A percentile compares a stretch with the other conserved stretches of the same genome.
These are phyloP conservation scores for Diaporthe nobilis DNA, from an alignment of 2,329 filamentous ascomycete genomes.

Conservation along the genomic window DNA sequence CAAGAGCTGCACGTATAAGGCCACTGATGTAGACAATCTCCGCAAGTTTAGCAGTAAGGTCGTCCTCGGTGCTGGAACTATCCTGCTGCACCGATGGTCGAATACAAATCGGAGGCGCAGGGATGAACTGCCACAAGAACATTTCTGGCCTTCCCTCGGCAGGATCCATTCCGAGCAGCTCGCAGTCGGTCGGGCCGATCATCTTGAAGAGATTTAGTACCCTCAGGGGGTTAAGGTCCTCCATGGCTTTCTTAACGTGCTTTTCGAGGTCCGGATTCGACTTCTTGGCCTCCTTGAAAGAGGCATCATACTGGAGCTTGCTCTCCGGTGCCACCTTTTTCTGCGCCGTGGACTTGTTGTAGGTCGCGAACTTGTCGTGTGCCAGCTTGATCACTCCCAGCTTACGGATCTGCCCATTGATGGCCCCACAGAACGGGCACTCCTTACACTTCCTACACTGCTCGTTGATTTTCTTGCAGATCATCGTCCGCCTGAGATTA, in stretches of 20 bases:
- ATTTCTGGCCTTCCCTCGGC: constrained; percentile 92
- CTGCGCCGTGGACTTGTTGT: constrained; percentile 87
- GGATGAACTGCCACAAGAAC: constrained; percentile 97
- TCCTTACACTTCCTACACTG: constrained; percentile 89
- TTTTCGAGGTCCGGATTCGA: constrained; percentile 89
- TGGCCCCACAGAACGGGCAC: constrained; percentile 83
- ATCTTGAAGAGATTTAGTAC: constrained; percentile 93
- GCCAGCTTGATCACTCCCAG: constrained; percentile 92
- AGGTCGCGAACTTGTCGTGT: constrained; percentile 92
- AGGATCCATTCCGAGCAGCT: constrained; percentile 90
- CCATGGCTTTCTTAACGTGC: constrained; percentile 90
- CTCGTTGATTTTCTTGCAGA: constrained; percentile 90
- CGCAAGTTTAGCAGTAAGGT: constrained; percentile 95
- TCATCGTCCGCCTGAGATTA: constrained; percentile 84
- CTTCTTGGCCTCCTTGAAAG: constrained; percentile 84
- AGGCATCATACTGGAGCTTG: constrained; percentile 88
- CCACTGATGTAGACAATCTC: constrained; percentile 96
- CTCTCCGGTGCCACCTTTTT: constrained; percentile 87
- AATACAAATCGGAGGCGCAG: constrained; percentile 94
- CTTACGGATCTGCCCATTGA: constrained; percentile 95
- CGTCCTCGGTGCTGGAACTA: constrained; percentile 93
- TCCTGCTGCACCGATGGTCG: constrained; percentile 95
- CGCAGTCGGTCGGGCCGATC: constrained; percentile 87
- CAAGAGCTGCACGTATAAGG: constrained; percentile 84
- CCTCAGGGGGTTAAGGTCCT: constrained; percentile 91